phyloP scores from a whole-genome alignment of 2,329 filamentous ascomycete species.

The Aspergillus aculeatus region DNA sequence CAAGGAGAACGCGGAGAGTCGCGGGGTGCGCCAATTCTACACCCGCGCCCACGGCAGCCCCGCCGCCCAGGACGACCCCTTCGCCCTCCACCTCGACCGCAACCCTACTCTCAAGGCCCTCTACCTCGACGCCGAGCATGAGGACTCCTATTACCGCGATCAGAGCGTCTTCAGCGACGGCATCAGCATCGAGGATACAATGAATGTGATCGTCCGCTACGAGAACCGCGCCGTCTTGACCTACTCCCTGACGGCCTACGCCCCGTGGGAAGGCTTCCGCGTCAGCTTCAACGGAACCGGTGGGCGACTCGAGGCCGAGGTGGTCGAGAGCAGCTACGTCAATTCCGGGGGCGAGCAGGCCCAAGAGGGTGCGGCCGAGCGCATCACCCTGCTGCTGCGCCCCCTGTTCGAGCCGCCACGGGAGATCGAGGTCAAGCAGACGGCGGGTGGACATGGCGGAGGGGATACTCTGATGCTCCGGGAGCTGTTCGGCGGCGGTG shows the following conservation, averaged over 20 bases:
- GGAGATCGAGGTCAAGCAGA: constrained; percentile 54
- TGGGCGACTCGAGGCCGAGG: constrained; percentile 60
- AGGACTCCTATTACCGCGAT: constrained; percentile 62
- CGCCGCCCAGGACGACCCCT: constrained; percentile 55
- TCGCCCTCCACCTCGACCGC: constrained; percentile 56
- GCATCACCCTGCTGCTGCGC: constrained; percentile 41
- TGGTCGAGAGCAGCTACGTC: constrained; percentile 58
- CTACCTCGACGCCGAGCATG: constrained; percentile 63
- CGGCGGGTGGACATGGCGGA: constrained; percentile 58
- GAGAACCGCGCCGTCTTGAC: constrained; percentile 57
- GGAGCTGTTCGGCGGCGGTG: constrained; percentile 54
- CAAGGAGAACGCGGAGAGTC: constrained; percentile 58
- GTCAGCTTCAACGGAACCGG: constrained; percentile 48
- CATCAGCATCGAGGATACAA: constrained; percentile 64
- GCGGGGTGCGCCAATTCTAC: constrained; percentile 51
- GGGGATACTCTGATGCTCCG: constrained; percentile 58
- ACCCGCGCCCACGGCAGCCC: constrained; percentile 51
- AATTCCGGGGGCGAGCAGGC: constrained; percentile 61
- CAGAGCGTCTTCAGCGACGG: constrained; percentile 64
- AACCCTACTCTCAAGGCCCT: constrained; percentile 57
- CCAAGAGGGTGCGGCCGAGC: constrained; percentile 27
- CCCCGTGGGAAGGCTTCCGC: constrained; percentile 50
- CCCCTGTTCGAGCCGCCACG: constrained; percentile 58
- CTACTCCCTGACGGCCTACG: constrained; percentile 56
- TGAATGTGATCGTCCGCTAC: constrained; percentile 61